Percentiles rank a stretch among this genome's conserved stretches.
These are phyloP conservation scores for Pseudocercospora crystallina DNA, from an alignment of 2,329 filamentous ascomycete genomes.

Conservation along the genomic window DNA sequence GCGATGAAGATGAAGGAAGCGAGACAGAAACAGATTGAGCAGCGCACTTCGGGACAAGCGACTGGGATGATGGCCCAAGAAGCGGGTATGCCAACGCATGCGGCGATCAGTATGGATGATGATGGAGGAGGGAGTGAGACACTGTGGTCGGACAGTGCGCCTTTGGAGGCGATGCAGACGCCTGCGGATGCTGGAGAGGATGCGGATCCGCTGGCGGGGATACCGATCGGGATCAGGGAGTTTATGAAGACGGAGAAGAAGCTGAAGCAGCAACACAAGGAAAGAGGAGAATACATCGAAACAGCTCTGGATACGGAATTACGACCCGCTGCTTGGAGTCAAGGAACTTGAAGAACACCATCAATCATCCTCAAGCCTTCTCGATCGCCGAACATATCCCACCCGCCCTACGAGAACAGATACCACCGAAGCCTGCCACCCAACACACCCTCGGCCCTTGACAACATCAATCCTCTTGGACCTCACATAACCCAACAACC, in stretches of 20 bases:
- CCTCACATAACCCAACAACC: slow-evolving; percentile 6
- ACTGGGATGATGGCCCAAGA: slow-evolving; percentile 39
- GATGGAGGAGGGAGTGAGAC: slow-evolving; percentile 74
- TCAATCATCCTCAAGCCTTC: no score
- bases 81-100: slow-evolving; percentile 47
- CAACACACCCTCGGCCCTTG: no score
- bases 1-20: slow-evolving; percentile 65
- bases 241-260: slow-evolving; percentile 98
- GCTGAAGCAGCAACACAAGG: slow-evolving; percentile 69
- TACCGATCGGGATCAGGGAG: slow-evolving; percentile 90
- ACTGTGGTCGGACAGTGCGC: slow-evolving; percentile 56
- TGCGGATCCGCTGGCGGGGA: slow-evolving; percentile 70
- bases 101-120: slow-evolving; percentile 69
- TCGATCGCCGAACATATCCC: no score
- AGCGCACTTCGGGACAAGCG: slow-evolving; percentile 30
- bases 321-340: slow-evolving; percentile 21
- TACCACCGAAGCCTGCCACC: no score
- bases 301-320: slow-evolving; percentile 24
- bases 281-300: slow-evolving; percentile 18
- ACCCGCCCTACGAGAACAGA: no score
- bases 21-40: slow-evolving; percentile 49
- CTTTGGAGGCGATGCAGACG: slow-evolving; percentile 5
- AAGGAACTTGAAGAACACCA: slow-evolving; percentile 3
- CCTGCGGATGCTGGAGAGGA: slow-evolving; percentile 34
- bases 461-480: no score